These are phyloP conservation scores for Pyronema omphalodes DNA, from an alignment of 495 filamentous ascomycete genomes.

Conservation along the genomic window DNA sequence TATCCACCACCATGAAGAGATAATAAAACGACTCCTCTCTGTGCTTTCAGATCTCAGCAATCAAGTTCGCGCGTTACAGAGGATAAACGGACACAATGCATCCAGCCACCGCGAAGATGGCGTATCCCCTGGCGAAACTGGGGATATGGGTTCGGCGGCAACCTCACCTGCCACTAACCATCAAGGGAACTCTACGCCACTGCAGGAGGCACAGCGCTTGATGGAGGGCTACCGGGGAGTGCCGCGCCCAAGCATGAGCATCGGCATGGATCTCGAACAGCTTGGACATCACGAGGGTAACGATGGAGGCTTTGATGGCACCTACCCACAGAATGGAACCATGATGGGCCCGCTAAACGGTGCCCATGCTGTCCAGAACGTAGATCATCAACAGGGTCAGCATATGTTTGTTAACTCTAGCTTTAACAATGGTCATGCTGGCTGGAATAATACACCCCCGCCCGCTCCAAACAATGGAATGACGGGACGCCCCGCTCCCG, in stretches of 20 bases:
- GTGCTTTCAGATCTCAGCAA: slow-evolving; percentile 1
- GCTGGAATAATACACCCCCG: slow-evolving; percentile 9
- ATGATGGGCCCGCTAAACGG: slow-evolving; percentile 2
- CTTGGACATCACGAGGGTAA: neutral
- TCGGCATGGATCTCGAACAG: neutral
- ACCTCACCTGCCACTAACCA: slow-evolving; percentile 21
- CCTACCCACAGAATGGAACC: slow-evolving; percentile 4
- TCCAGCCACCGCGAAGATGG: neutral
- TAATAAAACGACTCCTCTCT: slow-evolving; percentile 1
- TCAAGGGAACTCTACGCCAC: slow-evolving; percentile 28
- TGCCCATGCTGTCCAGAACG: neutral
- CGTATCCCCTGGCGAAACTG: slow-evolving; percentile 13
- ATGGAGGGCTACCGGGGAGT: slow-evolving; percentile 49
- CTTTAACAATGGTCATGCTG: slow-evolving; percentile 6
- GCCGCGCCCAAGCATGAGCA: slow-evolving; percentile 5
- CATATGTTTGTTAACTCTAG: neutral
- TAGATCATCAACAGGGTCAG: neutral
- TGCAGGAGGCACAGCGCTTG: slow-evolving; percentile 80
- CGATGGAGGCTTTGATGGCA: neutral
- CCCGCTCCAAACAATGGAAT: slow-evolving; percentile 7
- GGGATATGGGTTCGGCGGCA: slow-evolving; percentile 25
- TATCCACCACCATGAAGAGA: slow-evolving; percentile 2
- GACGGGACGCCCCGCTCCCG: slow-evolving; percentile 10
- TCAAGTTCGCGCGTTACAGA: neutral
- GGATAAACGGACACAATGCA: neutral